A percentile compares a stretch with the other conserved stretches of the same genome.
Evolutionary conservation across 306 rosid species (phyloP).

Genomic region (Argentina anserina): DNA sequence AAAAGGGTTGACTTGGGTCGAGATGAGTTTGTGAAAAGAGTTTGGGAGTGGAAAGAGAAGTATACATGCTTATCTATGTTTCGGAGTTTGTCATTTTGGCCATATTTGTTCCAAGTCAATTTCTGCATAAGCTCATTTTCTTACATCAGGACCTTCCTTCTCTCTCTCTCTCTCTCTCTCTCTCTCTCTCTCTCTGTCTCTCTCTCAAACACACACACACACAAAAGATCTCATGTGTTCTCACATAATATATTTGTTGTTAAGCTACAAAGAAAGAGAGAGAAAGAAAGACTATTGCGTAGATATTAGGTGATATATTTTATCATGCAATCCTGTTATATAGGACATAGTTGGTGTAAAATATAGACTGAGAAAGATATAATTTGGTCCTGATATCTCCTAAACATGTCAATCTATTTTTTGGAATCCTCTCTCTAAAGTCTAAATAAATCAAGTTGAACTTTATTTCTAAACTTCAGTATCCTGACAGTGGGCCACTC

Average conservation of each 20-base stretch:
- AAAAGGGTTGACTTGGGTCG: slow-evolving; percentile 77
- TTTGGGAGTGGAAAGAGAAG: slow-evolving; percentile 99
- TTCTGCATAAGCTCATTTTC: neutral
- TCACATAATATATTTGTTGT: neutral
- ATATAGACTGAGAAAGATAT: neutral
- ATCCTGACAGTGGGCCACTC: neutral
- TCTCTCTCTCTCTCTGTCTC: neutral
- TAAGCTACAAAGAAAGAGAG: neutral
- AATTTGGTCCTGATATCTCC: neutral
- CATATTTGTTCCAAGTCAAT: slow-evolving; percentile 3
- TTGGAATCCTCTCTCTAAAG: neutral
- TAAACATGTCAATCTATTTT: neutral
- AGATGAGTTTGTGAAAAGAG: slow-evolving; percentile 73
- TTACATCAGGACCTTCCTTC: neutral
- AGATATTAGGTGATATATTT: neutral
- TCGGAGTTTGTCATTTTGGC: slow-evolving; percentile 23
- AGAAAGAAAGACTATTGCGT: neutral
- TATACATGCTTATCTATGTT: slow-evolving; percentile 33
- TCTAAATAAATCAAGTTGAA: neutral
- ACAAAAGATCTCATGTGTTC: neutral
- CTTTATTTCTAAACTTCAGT: neutral
- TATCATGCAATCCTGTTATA: neutral
- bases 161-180: neutral
- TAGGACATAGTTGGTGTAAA: neutral
- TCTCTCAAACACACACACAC: neutral